Base-by-base conservation (phyloP, 2,329 filamentous ascomycete genomes). In the Colletotrichum costaricense region DNA sequence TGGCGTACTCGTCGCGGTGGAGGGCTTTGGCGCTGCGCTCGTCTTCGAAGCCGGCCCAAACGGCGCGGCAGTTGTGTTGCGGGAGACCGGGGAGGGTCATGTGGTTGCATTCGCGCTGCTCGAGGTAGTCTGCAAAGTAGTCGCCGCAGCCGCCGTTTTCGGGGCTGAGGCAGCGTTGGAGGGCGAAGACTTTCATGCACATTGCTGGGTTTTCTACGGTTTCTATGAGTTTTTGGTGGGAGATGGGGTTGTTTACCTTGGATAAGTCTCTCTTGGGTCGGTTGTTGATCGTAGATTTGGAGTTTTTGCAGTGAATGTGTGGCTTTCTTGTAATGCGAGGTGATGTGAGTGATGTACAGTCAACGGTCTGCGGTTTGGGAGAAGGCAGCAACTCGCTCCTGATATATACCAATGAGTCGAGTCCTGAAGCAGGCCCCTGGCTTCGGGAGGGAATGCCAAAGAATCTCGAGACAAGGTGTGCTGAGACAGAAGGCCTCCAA, bases 121-220 rank as follows among this genome's bases (percentile, higher is more conserved):
- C 54, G 56, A 70, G 16, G 55, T 60, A 24, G 5, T 70, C 70
- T 67, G 70, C 60, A 30, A n/a, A 73, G 56, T 70, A 73, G 11
- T 49, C n/a, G 60, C 60, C 67, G 70, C 70, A 73, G 7, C 70
- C 70, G 35, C 70, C 70, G 12, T 52, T 22, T 19, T 46, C 33
- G 4, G 4, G 5, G 28, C 35, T 5, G 60, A 49, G 19, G 60
- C 70, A 73, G 33, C 70, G 67, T 11, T 64, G 70, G 56, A 73
- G 70, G 55, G 33, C 60, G 22, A 73, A 73, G 28, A 65, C 19
- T n/a, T 56, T 69, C 55, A 65, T 73, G 35, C 70, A 73, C 70
- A 73, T 73, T 8, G 42, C 14, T 42, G 16, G 38, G 5, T 49
- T 19, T 5, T 2, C 12, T 6, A 24, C 7, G 65, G 58, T n/a